Percentiles rank a stretch among this genome's conserved stretches.
Evolutionary conservation across 2,329 filamentous ascomycete species (phyloP).

Genomic region (Colletotrichum eremochloae): DNA sequence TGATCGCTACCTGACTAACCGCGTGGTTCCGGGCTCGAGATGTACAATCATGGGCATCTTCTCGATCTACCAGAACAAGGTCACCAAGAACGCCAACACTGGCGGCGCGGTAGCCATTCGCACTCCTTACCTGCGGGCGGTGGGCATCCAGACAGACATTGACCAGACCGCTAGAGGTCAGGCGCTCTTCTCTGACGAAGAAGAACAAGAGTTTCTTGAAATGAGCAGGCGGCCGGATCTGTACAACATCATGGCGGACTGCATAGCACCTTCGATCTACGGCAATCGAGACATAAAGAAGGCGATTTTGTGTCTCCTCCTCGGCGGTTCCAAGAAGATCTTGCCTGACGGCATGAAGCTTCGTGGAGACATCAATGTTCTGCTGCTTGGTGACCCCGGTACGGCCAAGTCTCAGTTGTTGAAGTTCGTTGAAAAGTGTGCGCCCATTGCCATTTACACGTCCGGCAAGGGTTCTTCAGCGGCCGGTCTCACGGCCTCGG

Average conservation of each 20-base stretch:
- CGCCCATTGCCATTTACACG: constrained; percentile 97
- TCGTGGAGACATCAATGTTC: constrained; percentile 96
- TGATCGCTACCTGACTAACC: constrained; percentile 95
- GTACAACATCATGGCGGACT: constrained; percentile 91
- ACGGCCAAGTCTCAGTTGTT: constrained; percentile 97
- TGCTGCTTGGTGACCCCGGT: constrained; percentile 96
- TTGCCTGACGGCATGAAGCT: constrained; percentile 97
- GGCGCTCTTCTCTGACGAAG: constrained; percentile 89
- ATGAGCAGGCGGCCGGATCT: constrained; percentile 91
- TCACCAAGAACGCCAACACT: constrained; percentile 79
- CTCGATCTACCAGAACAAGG: constrained; percentile 96
- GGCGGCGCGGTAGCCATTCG: constrained; percentile 92
- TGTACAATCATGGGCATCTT: constrained; percentile 98
- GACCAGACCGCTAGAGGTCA: constrained; percentile 91
- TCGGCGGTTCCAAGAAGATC: constrained; percentile 98
- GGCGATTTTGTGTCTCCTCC: constrained; percentile 90
- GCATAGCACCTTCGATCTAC: constrained; percentile 97
- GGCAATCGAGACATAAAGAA: constrained; percentile 98
- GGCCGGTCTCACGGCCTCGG: constrained; percentile 95
- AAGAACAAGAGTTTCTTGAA: constrained; percentile 95
- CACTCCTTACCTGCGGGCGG: constrained; percentile 92
- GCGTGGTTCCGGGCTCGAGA: constrained; percentile 93
- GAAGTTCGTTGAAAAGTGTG: constrained; percentile 97
- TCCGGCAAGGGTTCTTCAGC: constrained; percentile 98
- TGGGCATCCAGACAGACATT: constrained; percentile 91